Percentiles rank a stretch among this genome's conserved stretches.
Conservation (phyloP, 2,329 filamentous ascomycete species). For the Penicillium janthinellum region DNA sequence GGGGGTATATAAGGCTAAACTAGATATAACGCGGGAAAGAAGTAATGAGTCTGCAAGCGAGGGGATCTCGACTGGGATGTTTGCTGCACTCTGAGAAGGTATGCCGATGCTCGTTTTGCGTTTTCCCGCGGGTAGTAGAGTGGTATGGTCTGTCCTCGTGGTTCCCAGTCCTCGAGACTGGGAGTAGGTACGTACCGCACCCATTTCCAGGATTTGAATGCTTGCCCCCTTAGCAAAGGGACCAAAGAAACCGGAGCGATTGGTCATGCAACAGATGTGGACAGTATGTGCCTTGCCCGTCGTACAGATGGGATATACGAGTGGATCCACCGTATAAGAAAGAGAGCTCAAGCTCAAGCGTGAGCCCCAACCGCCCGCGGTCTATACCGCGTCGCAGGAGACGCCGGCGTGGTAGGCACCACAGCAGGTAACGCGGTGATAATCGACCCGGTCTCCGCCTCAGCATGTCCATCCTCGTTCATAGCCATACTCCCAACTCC, state of each 20-base stretch:
- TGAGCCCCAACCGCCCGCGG: constrained; percentile 16
- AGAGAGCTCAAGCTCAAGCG: constrained; percentile 1
- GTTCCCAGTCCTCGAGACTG: background rate
- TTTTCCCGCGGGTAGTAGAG: no score
- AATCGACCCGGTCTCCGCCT: constrained; percentile 10
- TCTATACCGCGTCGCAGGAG: constrained; percentile 5
- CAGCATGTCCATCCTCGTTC: constrained; percentile 1
- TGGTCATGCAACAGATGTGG: background rate
- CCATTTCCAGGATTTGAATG: background rate
- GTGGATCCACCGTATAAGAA: background rate
- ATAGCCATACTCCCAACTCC: background rate
- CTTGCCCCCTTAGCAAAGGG: background rate
- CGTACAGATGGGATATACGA: background rate
- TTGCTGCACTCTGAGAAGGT: background rate
- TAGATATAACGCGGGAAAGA: background rate
- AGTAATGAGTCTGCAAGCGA: background rate
- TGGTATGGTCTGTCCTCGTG: no score
- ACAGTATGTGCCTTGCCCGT: no score
- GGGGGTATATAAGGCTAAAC: background rate
- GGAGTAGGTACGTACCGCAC: no score
- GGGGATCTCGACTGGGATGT: background rate
- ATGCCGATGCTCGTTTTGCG: background rate
- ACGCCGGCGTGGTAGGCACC: constrained; percentile 2
- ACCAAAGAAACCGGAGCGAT: background rate
- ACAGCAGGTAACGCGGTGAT: constrained; percentile 20